Evolutionary conservation across 192 early-diverging fungal species (phyloP), one percentile per base, ranked within the genome.

Genomic region (Chytriomyces hyalinus): DNA sequence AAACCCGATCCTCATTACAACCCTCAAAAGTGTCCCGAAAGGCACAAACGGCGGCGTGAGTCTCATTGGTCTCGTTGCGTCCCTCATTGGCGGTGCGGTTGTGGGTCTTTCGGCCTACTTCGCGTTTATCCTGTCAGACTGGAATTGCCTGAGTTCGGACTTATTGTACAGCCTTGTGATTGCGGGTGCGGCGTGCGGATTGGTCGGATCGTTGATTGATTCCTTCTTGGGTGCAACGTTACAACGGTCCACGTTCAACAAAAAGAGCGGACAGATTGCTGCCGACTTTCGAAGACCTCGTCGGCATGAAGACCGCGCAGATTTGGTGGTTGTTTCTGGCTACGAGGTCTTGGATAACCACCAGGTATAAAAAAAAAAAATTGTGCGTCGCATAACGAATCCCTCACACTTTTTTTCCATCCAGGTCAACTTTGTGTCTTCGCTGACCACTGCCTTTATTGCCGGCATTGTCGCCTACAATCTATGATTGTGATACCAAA

Each of bases 41-140:
- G 96, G 96, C 2, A 96, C 95, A 13, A 98, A 98, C 82, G 96
- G 96, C 10, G 96, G 81, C 2, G 81, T 97, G 9, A 91, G 89
- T 15, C 80, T 83, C 17, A 72, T 95, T 44, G 95, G 95, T 11
- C 59, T 94, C n/a, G 79, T 83, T 0, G 92, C 95, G 15, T 95
- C 94, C 13, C 70, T 95, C 61, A 87, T 82, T 7, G 94, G 95
- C 24, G 95, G 94, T 36, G 68, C 86, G 5, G 70, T 89, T 22
- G 86, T 96, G 44, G 95, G 94, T 9, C 49, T 92, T 9, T 77
- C 85, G 0, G 89, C 10, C 83, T 85, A 11, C 44, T 91, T 62
- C 80, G 86, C 1, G 17, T 46, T 73, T 46, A 13, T 20, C 15
- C 8, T 45, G 8, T n/a, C 13, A 13, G 20, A 57, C 20, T 57